Conservation (phyloP, 2,329 filamentous ascomycete genomes). For the Anisogramma anomala region DNA sequence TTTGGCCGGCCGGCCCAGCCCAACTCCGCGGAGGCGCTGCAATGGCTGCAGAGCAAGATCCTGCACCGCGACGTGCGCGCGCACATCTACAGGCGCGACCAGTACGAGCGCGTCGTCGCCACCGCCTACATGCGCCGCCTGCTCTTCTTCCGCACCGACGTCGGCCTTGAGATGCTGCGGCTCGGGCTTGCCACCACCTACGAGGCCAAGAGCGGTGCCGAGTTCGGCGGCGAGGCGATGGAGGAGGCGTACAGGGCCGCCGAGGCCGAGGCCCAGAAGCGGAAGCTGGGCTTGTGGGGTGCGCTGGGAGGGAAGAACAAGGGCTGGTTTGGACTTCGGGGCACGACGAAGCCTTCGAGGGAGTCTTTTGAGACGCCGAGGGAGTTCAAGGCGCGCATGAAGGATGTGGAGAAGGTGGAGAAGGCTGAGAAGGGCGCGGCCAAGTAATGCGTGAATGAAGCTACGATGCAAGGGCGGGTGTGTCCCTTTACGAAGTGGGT, state of each 20-base stretch:
- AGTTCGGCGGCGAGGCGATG: conserved; percentile 63
- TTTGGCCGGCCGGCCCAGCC: conserved; percentile 85
- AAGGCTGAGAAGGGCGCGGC: conserved; percentile 17
- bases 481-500: not conserved
- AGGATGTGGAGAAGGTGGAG: conserved; percentile 16
- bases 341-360: conserved; percentile 5
- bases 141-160: conserved; percentile 59
- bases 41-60: conserved; percentile 68
- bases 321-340: conserved; percentile 21
- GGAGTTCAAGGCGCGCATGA: conserved; percentile 62
- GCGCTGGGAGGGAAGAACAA: conserved; percentile 38
- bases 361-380: conserved; percentile 64
- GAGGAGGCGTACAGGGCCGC: conserved; percentile 53
- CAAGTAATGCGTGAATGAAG: conserved; percentile 9
- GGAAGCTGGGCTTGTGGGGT: conserved; percentile 62
- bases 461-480: not conserved
- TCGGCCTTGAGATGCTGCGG: conserved; percentile 82
- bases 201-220: conserved; percentile 78
- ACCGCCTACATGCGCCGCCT: conserved; percentile 64
- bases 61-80: conserved; percentile 63
- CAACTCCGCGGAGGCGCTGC: conserved; percentile 65
- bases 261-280: conserved; percentile 54
- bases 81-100: conserved; percentile 75
- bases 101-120: conserved; percentile 84
- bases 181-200: conserved; percentile 80